Percentiles rank a stretch among this genome's conserved stretches.
Conservation (phyloP, 2,329 filamentous ascomycete genomes). For the Cephalotrichum gorgonifer region DNA sequence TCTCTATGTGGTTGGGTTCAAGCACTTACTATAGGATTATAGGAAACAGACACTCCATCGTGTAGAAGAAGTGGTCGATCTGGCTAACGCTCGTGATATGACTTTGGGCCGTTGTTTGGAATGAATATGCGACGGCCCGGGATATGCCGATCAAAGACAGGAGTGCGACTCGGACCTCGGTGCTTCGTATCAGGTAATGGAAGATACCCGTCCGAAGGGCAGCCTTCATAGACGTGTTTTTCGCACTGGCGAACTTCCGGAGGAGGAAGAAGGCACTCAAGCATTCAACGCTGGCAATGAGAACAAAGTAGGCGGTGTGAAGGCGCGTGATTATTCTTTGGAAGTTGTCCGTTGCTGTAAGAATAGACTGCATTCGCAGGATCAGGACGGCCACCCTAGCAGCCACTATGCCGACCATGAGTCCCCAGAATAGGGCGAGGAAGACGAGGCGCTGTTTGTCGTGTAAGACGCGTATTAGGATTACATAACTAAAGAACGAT, state of each 20-base stretch:
- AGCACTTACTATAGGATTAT: too few species aligned
- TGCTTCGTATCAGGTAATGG: constrained; percentile 26
- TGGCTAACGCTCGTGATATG: too few species aligned
- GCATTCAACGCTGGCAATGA: constrained; percentile 28
- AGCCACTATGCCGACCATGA: constrained; percentile 38
- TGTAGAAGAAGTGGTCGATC: too few species aligned
- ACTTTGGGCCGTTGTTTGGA: constrained; percentile 24
- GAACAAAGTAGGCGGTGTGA: constrained; percentile 29
- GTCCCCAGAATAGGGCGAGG: constrained; percentile 43
- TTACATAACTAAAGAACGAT: constrained; percentile 40
- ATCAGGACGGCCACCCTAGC: constrained; percentile 32
- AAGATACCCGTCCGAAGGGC: constrained; percentile 21
- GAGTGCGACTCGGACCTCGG: constrained; percentile 26
- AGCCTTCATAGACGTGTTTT: constrained; percentile 18
- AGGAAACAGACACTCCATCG: too few species aligned
- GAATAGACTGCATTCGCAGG: constrained; percentile 18
- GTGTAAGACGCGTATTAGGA: constrained; percentile 38
- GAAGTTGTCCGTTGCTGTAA: constrained; percentile 11
- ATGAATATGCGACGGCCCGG: constrained; percentile 29
- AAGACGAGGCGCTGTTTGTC: constrained; percentile 31
- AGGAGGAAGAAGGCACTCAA: constrained; percentile 28
- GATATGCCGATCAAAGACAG: constrained; percentile 26
- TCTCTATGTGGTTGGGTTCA: too few species aligned
- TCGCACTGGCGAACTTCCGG: constrained; percentile 22
- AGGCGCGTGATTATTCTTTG: constrained; percentile 24